phyloP scores from a whole-genome alignment of 2,329 filamentous ascomycete genomes.

The Colletotrichum tropicale region DNA sequence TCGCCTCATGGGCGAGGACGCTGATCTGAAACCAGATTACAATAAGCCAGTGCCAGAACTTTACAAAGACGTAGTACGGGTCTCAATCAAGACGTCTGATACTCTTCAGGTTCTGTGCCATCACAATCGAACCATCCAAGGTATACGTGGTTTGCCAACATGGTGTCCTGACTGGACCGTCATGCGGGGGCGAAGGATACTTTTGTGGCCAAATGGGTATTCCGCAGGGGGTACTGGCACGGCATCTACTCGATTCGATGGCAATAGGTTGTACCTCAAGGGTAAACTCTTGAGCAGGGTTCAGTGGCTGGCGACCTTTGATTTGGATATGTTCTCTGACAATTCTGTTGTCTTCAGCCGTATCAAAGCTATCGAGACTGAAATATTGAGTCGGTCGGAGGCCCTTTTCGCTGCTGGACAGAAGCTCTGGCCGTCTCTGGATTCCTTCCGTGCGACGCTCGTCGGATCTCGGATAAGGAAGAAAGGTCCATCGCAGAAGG shows the following conservation, averaged over 20 bases:
- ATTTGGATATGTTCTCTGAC: rapidly evolving
- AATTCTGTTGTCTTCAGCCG: rapidly evolving
- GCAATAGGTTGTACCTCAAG: rapidly evolving
- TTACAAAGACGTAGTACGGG: neutral
- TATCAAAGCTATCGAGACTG: neutral
- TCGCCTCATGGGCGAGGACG: neutral
- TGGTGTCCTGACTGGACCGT: neutral
- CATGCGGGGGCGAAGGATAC: neutral
- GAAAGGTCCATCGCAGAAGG: neutral
- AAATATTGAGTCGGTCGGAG: neutral
- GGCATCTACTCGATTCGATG: neutral
- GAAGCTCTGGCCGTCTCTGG: rapidly evolving
- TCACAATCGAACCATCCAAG: neutral
- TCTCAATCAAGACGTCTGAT: rapidly evolving
- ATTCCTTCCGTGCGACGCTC: rapidly evolving
- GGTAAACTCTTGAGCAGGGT: rapidly evolving
- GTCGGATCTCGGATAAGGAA: neutral
- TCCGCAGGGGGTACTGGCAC: no score
- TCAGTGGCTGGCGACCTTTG: rapidly evolving
- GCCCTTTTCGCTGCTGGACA: rapidly evolving
- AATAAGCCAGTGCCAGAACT: rapidly evolving
- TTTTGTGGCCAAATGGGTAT: neutral
- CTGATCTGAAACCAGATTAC: neutral
- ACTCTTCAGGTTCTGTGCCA: neutral
- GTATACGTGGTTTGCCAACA: rapidly evolving